Evolutionary conservation across 1,284 basidiomycete genomes (phyloP), one percentile per base, ranked within the genome.

Genomic region (Rhodotorula sp.): DNA sequence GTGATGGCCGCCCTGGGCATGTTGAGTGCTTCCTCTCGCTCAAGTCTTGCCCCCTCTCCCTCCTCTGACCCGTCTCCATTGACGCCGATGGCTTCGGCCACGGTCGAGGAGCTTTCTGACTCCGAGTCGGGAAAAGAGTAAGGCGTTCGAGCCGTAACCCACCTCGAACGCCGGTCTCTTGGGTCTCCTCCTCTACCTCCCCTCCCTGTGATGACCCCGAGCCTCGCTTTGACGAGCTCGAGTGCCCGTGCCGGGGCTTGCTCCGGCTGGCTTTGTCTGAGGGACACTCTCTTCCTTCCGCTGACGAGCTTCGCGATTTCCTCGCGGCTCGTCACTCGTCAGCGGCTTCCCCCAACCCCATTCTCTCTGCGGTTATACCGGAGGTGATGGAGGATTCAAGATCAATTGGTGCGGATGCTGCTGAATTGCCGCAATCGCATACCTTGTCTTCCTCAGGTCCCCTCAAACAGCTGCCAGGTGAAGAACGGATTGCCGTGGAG

Each of bases 281-380:
- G 59, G n/a, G 61, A 59, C 16, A 48, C 34, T 24, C 22, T 8
- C n/a, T 16, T 13, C 66, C 59, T 37, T 63, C 50, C 53, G 8
- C 51, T n/a, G 66, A 50, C 15, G 61, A 67, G 13, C 10, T 56
- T 6, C 47, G 37, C 31, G 47, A 63, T 51, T 67, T 59, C 31
- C 46, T 63, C n/a, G 50, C 53, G 24, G 40, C 28, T 10, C 51
- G 61, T 3, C 59, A 31, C 44, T 67, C 61, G 66, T 53, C 51
- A n/a, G 52, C 56, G 2, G n/a, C 18, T 7, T 56, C 66, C 20
- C 50, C 7, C 37, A 7, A 7, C 13, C 37, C 37, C 7, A 7
- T 40, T 40, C 37, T 40, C 37, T 40, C 37, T 7, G 37, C 13
- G 37, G 37, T 40, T 40, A 40, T 40, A 40, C 37, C 37, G 37